These are phyloP conservation scores for Domatiomyces globalis DNA, from an alignment of 2,329 filamentous ascomycete genomes.

Conservation along the genomic window DNA sequence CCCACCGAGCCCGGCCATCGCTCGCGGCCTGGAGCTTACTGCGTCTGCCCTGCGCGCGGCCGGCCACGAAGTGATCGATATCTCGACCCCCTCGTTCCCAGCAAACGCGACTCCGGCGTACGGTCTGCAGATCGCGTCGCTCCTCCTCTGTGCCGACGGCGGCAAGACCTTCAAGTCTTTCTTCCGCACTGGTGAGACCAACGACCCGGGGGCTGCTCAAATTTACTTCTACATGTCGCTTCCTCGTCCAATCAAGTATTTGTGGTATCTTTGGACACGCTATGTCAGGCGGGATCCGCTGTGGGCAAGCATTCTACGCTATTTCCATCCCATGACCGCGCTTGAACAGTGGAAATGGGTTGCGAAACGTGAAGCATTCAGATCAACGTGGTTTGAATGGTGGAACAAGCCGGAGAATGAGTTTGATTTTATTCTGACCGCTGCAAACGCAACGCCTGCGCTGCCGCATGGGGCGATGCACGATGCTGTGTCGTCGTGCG, in stretches of 20 bases:
- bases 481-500: constrained; percentile 70
- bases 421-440: constrained; percentile 66
- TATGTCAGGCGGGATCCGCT: constrained; percentile 62
- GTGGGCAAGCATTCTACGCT: constrained; percentile 62
- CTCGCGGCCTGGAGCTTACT: constrained; percentile 57
- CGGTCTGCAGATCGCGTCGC: constrained; percentile 60
- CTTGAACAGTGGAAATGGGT: constrained; percentile 75
- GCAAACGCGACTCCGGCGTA: constrained; percentile 62
- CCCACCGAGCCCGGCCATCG: constrained; percentile 72
- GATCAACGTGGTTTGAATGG: constrained; percentile 68
- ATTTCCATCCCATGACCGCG: constrained; percentile 60
- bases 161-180: constrained; percentile 65
- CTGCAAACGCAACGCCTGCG: constrained; percentile 82
- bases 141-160: constrained; percentile 73
- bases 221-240: constrained; percentile 61
- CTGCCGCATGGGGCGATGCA: constrained; percentile 78
- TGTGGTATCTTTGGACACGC: constrained; percentile 83
- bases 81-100: constrained; percentile 41
- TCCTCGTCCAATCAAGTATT: constrained; percentile 58
- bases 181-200: constrained; percentile 62
- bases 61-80: constrained; percentile 60
- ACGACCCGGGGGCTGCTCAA: constrained; percentile 62
- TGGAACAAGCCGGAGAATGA: constrained; percentile 57
- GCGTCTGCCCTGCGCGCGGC: constrained; percentile 53
- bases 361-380: constrained; percentile 60